A percentile compares a stretch with the other conserved stretches of the same genome.
These are phyloP conservation scores for Phaeomoniella chlamydospora DNA, from an alignment of 2,329 filamentous ascomycete species.

Conservation along the genomic window DNA sequence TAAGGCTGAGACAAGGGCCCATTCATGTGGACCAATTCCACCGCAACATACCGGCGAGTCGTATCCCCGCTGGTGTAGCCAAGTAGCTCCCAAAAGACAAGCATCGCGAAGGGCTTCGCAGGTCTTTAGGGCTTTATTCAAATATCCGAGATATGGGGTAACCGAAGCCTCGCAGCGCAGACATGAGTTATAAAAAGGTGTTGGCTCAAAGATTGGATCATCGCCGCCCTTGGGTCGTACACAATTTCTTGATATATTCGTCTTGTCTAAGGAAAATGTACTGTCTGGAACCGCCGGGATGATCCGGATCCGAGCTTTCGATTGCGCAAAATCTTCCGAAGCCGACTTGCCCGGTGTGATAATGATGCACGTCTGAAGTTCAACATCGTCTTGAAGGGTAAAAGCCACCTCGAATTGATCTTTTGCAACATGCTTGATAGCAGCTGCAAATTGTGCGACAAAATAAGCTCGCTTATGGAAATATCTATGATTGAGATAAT, in stretches of 20 bases:
- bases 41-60: constrained; percentile 53
- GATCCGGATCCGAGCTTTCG: constrained; percentile 53
- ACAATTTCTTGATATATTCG: constrained; percentile 55
- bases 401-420: constrained; percentile 46
- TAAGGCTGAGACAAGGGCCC: constrained; percentile 65
- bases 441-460: constrained; percentile 63
- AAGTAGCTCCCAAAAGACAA: constrained; percentile 71
- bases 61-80: constrained; percentile 81
- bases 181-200: constrained; percentile 80
- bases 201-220: constrained; percentile 26
- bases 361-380: constrained; percentile 55
- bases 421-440: constrained; percentile 44
- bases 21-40: constrained; percentile 90
- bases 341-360: constrained; percentile 20
- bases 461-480: constrained; percentile 93
- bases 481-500: constrained; percentile 83
- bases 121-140: constrained; percentile 54
- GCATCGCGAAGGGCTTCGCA: constrained; percentile 67
- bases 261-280: constrained; percentile 57
- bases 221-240: constrained; percentile 35
- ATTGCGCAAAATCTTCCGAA: constrained; percentile 20
- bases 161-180: constrained; percentile 65
- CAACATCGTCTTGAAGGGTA: constrained; percentile 55
- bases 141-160: constrained; percentile 57
- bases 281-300: constrained; percentile 58